phyloP scores from a whole-genome alignment of 495 filamentous ascomycete species.

The Trichoderma orchidacearum region DNA sequence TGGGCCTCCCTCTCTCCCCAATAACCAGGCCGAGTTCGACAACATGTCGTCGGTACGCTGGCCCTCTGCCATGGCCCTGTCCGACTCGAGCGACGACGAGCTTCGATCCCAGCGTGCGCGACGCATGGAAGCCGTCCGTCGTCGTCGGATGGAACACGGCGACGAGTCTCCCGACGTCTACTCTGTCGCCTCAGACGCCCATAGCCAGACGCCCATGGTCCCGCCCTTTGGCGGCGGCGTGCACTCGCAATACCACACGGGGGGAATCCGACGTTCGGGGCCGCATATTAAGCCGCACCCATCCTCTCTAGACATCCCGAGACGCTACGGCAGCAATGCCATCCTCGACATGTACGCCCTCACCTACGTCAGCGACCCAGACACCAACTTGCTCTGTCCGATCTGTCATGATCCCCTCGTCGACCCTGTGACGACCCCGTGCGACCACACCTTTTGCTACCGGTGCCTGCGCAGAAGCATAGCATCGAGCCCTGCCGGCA shows the following conservation, averaged over 20 bases:
- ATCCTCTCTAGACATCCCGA: background rate
- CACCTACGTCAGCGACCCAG: slow-evolving; percentile 49
- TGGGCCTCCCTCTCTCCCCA: background rate
- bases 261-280: background rate
- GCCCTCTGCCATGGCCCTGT: background rate
- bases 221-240: background rate
- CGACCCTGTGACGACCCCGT: slow-evolving; percentile 50
- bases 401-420: slow-evolving; percentile 65
- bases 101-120: background rate
- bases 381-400: slow-evolving; percentile 62
- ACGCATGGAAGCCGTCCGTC: background rate
- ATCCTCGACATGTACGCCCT: slow-evolving; percentile 45
- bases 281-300: background rate
- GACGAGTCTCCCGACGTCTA: background rate
- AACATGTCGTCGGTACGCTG: background rate
- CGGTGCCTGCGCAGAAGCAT: slow-evolving; percentile 47
- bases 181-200: background rate
- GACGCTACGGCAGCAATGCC: slow-evolving; percentile 1
- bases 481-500: slow-evolving; percentile 1
- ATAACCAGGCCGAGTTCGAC: background rate
- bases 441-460: slow-evolving; percentile 51
- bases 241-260: background rate
- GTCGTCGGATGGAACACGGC: background rate
- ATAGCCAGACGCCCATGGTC: background rate
- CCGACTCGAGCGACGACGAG: background rate